Conservation (phyloP, 805 yeast genomes). For the Candida nitratophila region DNA sequence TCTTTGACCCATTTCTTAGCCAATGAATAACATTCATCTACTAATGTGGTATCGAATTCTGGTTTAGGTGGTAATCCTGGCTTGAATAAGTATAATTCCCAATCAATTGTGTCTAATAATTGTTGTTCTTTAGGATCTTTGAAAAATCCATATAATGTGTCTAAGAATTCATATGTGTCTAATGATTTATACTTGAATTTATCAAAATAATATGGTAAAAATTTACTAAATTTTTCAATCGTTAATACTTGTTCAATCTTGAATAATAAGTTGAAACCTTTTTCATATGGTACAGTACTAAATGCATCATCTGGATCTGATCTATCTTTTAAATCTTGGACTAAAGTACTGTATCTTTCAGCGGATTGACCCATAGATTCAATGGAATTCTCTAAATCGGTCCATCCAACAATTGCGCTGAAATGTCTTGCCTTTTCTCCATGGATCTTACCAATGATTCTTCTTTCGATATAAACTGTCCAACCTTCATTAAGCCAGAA, state of each 20-base stretch:
- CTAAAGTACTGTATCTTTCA: slow-evolving; percentile 49
- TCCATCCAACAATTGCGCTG: slow-evolving; percentile 85
- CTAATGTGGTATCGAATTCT: slow-evolving; percentile 69
- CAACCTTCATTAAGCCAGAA: slow-evolving; percentile 95
- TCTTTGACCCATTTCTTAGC: slow-evolving; percentile 58
- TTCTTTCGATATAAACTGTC: slow-evolving; percentile 87
- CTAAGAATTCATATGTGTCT: slow-evolving; percentile 77
- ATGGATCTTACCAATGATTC: slow-evolving; percentile 71
- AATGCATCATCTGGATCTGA: slow-evolving; percentile 88
- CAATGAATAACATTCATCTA: slow-evolving; percentile 60
- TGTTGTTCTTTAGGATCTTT: slow-evolving; percentile 28
- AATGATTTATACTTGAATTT: slow-evolving; percentile 64
- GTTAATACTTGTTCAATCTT: slow-evolving; percentile 66
- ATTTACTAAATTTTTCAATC: slow-evolving; percentile 68
- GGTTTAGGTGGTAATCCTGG: slow-evolving; percentile 92
- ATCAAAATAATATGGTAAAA: slow-evolving; percentile 69
- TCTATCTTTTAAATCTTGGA: slow-evolving; percentile 62
- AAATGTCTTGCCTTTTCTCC: slow-evolving; percentile 77
- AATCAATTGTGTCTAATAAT: slow-evolving; percentile 64
- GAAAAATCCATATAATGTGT: slow-evolving; percentile 60
- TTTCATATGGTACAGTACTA: slow-evolving; percentile 84
- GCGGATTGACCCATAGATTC: slow-evolving; percentile 52
- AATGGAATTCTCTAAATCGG: slow-evolving; percentile 62
- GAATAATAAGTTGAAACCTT: slow-evolving; percentile 76
- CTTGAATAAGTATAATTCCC: slow-evolving; percentile 76